Percentiles rank a stretch among this genome's conserved stretches.
Evolutionary conservation across 2,329 filamentous ascomycete species (phyloP).

Genomic region (Allantophomopsis lycopodina): DNA sequence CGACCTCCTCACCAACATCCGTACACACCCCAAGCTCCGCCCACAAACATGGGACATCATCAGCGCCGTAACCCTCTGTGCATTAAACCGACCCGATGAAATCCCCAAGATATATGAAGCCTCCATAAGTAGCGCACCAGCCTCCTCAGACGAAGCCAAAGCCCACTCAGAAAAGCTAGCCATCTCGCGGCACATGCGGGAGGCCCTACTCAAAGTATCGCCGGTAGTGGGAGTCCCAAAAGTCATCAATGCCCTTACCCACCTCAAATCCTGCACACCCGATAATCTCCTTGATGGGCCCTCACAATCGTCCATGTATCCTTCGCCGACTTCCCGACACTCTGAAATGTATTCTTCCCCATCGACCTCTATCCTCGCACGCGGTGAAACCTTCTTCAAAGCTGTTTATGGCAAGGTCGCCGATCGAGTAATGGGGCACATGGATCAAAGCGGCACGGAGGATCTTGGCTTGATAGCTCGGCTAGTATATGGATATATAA

Average conservation of each 20-base stretch:
- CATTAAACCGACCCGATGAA: constrained; percentile 34
- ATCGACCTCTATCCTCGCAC: constrained; percentile 21
- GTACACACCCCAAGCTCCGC: constrained; percentile 26
- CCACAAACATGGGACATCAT: constrained; percentile 33
- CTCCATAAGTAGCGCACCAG: constrained; percentile 21
- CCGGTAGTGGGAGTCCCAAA: constrained; percentile 34
- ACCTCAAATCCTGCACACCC: constrained; percentile 29
- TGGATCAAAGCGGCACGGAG: constrained; percentile 33
- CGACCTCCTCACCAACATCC: constrained; percentile 25
- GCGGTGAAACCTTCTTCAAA: constrained; percentile 32
- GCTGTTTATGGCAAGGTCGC: constrained; percentile 34
- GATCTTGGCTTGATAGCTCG: constrained; percentile 32
- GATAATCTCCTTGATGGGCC: constrained; percentile 25
- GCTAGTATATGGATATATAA: constrained; percentile 32
- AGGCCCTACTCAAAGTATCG: constrained; percentile 33
- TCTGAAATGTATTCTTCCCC: constrained; percentile 24
- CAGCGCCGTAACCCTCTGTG: constrained; percentile 27
- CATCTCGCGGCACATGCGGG: constrained; percentile 31
- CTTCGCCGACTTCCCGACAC: constrained; percentile 24
- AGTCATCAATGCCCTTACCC: constrained; percentile 33
- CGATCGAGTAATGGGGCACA: constrained; percentile 29
- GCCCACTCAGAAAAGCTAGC: constrained; percentile 23
- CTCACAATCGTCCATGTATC: constrained; percentile 2
- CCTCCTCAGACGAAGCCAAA: constrained; percentile 10
- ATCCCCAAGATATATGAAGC: constrained; percentile 28